Evolutionary conservation across 2,329 filamentous ascomycete species (phyloP), one percentile per base, ranked within the genome.

Genomic region (Xylariaceae sp.): DNA sequence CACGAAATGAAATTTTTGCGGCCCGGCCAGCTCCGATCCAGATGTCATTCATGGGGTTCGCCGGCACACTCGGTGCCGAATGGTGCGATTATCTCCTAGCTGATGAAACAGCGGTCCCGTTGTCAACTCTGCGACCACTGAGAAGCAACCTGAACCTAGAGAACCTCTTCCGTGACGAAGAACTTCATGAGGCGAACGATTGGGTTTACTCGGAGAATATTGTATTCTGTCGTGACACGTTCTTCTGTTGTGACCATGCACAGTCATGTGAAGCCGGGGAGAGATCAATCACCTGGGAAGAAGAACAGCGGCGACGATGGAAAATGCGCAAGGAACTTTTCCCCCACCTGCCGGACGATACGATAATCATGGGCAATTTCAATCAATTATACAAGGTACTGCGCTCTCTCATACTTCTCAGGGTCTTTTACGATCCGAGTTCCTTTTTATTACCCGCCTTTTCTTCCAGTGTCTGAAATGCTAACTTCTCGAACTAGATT

Each of bases 11-110:
- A 71, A 88, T 99, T 3, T 99, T 99, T 73, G 94, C 94, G 18
- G 94, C 94, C 18, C 86, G 95, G 30, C 91, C 94, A 13, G 92
- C 92, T 1, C 94, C 94, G 0, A 91, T 99, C 49, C 94, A 99
- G 66, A 99, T 99, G 94, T 96, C 94, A 0, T 99, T 99, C 70
- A 99, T 99, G 94, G 94, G 94, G 0, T 99, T 99, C 72, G 94
- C 94, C 0, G 94, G 94, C 8, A 97, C 93, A 0, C 78, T 99
- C 0, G 94, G 94, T 4, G 94, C 94, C 2, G 94, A 99, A 72
- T 99, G 94, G 94, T 99, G 94, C 67, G 94, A 99, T 72, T 99
- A 99, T 70, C 86, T 99, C 13, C 82, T 97, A 30, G 92, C 94
- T 2, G 94, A 99, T 70, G 81, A 88, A 54, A 93, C 88, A 1